Evolutionary conservation across 768 basidiomycete genomes (phyloP).

Genomic region (Gelatoporia subvermispora): DNA sequence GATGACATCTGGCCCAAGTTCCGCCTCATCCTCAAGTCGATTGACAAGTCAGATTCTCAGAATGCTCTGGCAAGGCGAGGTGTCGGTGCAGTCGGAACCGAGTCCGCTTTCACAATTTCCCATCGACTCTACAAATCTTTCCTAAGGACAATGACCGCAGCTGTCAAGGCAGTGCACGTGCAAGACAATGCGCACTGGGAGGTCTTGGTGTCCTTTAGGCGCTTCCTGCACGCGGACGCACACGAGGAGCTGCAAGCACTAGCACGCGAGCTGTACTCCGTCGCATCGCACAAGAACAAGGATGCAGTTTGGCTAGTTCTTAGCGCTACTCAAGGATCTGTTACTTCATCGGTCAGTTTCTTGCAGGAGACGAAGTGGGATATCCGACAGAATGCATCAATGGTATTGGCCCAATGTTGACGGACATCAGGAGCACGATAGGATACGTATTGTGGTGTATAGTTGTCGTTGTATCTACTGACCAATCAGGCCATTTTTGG

Average conservation of each 20-base stretch:
- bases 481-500: neutral
- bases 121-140: conserved; percentile 79
- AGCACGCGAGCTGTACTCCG: conserved; percentile 61
- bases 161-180: conserved; percentile 60
- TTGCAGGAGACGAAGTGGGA: conserved; percentile 60
- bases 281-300: conserved; percentile 55
- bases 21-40: conserved; percentile 47
- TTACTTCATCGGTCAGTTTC: conserved; percentile 42
- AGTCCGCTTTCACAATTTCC: conserved; percentile 74
- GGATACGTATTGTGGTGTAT: neutral
- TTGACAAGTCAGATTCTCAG: conserved; percentile 58
- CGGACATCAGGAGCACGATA: no score
- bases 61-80: conserved; percentile 64
- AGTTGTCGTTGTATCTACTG: neutral
- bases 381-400: conserved; percentile 37
- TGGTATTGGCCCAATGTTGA: conserved; percentile 10
- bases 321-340: conserved; percentile 42
- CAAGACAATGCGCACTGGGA: conserved; percentile 79
- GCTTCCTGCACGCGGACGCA: conserved; percentile 63
- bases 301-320: conserved; percentile 87
- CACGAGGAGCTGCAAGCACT: conserved; percentile 71
- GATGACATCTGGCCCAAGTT: conserved; percentile 94
- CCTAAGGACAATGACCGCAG: conserved; percentile 65
- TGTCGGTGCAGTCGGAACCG: conserved; percentile 47
- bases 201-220: conserved; percentile 65